These are phyloP conservation scores for Debaryomyces prosopidis DNA, from an alignment of 805 yeast species.

Conservation along the genomic window DNA sequence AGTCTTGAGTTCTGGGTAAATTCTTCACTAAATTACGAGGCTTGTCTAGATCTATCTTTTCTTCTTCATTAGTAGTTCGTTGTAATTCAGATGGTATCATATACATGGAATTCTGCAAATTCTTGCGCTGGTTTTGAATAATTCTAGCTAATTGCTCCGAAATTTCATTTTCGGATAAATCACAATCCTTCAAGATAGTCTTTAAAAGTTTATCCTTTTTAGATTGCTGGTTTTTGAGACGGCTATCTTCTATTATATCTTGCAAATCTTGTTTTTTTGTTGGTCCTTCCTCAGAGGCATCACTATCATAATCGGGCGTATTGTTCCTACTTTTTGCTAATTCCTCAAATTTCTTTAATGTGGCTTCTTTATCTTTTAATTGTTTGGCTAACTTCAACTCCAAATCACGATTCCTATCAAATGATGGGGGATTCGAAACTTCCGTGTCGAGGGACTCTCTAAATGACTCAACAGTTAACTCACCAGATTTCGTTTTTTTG, in stretches of 20 bases:
- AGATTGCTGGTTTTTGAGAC: constrained; percentile 8
- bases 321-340: constrained; percentile 11
- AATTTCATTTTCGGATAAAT: constrained; percentile 27
- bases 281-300: constrained; percentile 3
- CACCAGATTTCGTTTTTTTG: constrained; percentile 71
- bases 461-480: constrained; percentile 71
- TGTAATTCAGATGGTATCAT: constrained; percentile 19
- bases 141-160: constrained; percentile 20
- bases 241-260: not conserved
- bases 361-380: constrained; percentile 20
- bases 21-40: constrained; percentile 50
- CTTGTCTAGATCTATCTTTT: constrained; percentile 23
- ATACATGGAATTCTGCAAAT: constrained; percentile 20
- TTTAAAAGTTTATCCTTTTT: constrained; percentile 19
- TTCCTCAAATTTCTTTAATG: constrained; percentile 24
- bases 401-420: constrained; percentile 55
- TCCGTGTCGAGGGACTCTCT: constrained; percentile 49
- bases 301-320: constrained; percentile 5
- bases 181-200: constrained; percentile 32
- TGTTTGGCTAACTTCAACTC: constrained; percentile 44
- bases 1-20: constrained; percentile 59
- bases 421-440: constrained; percentile 82
- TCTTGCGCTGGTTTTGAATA: constrained; percentile 20
- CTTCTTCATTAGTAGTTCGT: constrained; percentile 13
- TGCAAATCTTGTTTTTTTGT: not conserved